A percentile compares a stretch with the other conserved stretches of the same genome.
These are phyloP conservation scores for Choanephora cucurbitarum DNA, from an alignment of 371 early-diverging fungal species.

Conservation along the genomic window DNA sequence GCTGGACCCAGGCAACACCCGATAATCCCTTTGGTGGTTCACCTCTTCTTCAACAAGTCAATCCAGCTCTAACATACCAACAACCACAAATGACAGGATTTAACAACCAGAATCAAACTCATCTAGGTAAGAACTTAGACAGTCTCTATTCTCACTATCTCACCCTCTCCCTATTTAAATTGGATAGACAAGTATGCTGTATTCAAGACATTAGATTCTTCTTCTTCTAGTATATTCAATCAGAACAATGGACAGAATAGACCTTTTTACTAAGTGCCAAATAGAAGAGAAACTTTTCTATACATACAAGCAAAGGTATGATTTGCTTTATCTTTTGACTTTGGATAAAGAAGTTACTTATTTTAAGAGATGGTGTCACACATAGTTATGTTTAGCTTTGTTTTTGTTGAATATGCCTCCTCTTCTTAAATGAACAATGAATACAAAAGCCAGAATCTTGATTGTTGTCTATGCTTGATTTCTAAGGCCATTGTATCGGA, in stretches of 20 bases:
- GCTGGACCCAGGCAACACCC: constrained; percentile 49
- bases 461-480: too few relatives aligned
- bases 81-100: constrained; percentile 27
- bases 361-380: too few relatives aligned
- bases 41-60: background rate
- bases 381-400: too few relatives aligned
- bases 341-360: too few relatives aligned
- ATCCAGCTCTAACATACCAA: background rate
- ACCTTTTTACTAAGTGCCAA: too few relatives aligned
- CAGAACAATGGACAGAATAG: constrained; percentile 20
- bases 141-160: background rate
- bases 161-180: constrained; percentile 6
- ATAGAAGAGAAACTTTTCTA: too few relatives aligned
- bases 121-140: background rate
- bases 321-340: too few relatives aligned
- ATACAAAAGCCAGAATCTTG: too few relatives aligned
- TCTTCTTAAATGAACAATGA: too few relatives aligned
- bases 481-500: too few relatives aligned
- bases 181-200: constrained; percentile 47
- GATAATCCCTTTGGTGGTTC: constrained; percentile 47
- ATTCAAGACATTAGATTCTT: constrained; percentile 37
- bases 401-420: too few relatives aligned
- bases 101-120: background rate
- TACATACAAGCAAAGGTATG: too few relatives aligned
- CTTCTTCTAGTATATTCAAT: constrained; percentile 41